Evolutionary conservation across 306 rosid genomes (phyloP), one percentile per base, ranked within the genome.

Genomic region (Quercus berberidifolia): DNA sequence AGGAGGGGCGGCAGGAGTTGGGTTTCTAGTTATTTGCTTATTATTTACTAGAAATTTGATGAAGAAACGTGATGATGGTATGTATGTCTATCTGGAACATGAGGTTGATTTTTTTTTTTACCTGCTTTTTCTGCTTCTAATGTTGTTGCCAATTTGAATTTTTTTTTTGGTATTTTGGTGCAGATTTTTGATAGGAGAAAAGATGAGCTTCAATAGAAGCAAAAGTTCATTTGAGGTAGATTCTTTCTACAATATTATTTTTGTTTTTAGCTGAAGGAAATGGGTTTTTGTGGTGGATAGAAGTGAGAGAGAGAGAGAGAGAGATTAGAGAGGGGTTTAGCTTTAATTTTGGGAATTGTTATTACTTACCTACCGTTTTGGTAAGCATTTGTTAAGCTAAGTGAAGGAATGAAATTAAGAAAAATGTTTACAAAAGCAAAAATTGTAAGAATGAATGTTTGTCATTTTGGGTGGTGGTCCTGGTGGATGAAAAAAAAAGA

Each of bases 1-100:
- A 74, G 99, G 99, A 81, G 92, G 94, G 55, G 90, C 86, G 55
- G 97, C 96, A 65, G 98, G 89, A 49, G 94, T 92, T 76, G 96
- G 89, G 21, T 92, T 95, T 78, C 35, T 95, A 73, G 91, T 92
- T 56, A 95, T 92, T 83, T 92, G 76, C 46, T 57, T 95, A 91
- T 82, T 95, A 69, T 92, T 95, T 89, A 92, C 92, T 41, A 91
- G 94, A 85, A 81, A 56, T 81, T 84, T 92, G 89, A 52, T 80
- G 87, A 95, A 90, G 89, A 94, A 92, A 87, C 41, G 33, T 31
- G 97, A 81, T 85, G 97, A 89, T 73, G 99, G 97, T 92, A 86
- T 79, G 91, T 15, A 74, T 67, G 19, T 67, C 14, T 75, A 38
- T 28, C 18, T 43, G 71, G 46, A 82, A 74, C 23, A 76, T 38